phyloP scores from a whole-genome alignment of 2,329 filamentous ascomycete genomes.

The Xylaria hypoxylon region DNA sequence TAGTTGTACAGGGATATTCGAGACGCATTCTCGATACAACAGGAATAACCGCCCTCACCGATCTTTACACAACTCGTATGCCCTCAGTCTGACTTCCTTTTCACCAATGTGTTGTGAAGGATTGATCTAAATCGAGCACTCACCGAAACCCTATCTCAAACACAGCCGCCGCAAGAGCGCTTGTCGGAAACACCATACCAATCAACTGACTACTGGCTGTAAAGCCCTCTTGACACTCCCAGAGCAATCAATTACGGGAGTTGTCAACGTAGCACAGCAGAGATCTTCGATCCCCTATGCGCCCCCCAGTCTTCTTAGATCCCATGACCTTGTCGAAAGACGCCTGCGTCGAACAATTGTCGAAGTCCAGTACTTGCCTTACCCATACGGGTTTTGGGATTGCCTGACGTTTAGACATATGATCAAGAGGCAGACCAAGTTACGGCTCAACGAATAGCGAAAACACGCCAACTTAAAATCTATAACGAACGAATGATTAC shows the following conservation, averaged over 20 bases:
- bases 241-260: constrained; percentile 30
- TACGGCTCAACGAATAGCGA: constrained; percentile 38
- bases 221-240: constrained; percentile 24
- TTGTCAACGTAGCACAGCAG: constrained; percentile 29
- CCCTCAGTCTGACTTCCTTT: constrained; percentile 48
- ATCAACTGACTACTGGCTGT: constrained; percentile 28
- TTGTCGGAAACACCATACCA: constrained; percentile 32
- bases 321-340: constrained; percentile 24
- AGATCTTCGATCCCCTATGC: constrained; percentile 32
- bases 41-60: constrained; percentile 48
- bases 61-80: constrained; percentile 47
- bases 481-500: constrained; percentile 37
- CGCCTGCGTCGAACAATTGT: constrained; percentile 10
- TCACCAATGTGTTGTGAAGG: constrained; percentile 39
- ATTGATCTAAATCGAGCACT: constrained; percentile 18
- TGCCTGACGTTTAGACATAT: constrained; percentile 20
- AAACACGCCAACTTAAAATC: constrained; percentile 26
- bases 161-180: constrained; percentile 11
- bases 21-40: constrained; percentile 57
- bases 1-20: constrained; percentile 48
- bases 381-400: constrained; percentile 8
- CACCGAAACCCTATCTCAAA: constrained; percentile 29
- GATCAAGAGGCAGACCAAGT: constrained; percentile 25
- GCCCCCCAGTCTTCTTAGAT: constrained; percentile 12
- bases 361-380: constrained; percentile 3